A percentile compares a stretch with the other conserved stretches of the same genome.
Evolutionary conservation across 1,284 basidiomycete genomes (phyloP).

Genomic region (Cerioporus squamosus): DNA sequence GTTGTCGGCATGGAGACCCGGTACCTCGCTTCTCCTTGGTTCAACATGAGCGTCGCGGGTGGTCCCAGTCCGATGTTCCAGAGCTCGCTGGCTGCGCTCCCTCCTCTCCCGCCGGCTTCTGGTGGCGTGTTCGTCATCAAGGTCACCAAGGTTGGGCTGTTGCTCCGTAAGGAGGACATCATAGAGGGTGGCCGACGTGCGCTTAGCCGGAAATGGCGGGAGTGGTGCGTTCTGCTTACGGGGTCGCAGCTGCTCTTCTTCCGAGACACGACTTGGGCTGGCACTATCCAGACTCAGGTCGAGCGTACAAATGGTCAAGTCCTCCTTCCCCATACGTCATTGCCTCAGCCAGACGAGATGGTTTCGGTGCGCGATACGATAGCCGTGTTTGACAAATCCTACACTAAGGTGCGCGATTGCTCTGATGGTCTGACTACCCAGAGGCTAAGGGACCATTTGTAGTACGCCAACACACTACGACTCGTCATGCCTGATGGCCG

Average conservation of each 20-base stretch:
- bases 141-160: slow-evolving; percentile 82
- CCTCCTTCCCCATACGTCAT: slow-evolving; percentile 55
- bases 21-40: slow-evolving; percentile 50
- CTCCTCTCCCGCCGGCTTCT: slow-evolving; percentile 20
- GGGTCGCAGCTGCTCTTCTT: slow-evolving; percentile 92
- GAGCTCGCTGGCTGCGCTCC: slow-evolving; percentile 16
- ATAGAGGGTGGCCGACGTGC: slow-evolving; percentile 79
- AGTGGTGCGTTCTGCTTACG: slow-evolving; percentile 87
- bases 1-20: slow-evolving; percentile 46
- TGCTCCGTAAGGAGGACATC: slow-evolving; percentile 86
- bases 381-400: slow-evolving; percentile 80
- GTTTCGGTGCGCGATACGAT: slow-evolving; percentile 80
- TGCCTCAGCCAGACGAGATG: slow-evolving; percentile 88
- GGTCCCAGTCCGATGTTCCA: slow-evolving; percentile 32
- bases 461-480: slow-evolving; percentile 67
- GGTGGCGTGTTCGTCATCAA: slow-evolving; percentile 61
- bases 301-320: slow-evolving; percentile 43
- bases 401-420: slow-evolving; percentile 62
- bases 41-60: slow-evolving; percentile 49
- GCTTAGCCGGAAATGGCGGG: slow-evolving; percentile 84
- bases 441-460: neutral
- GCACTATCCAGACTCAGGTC: slow-evolving; percentile 58
- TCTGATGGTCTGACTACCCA: neutral
- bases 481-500: slow-evolving; percentile 78
- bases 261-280: slow-evolving; percentile 79